phyloP scores from a whole-genome alignment of 176 grass and related monocot species.

The Poa annua region DNA sequence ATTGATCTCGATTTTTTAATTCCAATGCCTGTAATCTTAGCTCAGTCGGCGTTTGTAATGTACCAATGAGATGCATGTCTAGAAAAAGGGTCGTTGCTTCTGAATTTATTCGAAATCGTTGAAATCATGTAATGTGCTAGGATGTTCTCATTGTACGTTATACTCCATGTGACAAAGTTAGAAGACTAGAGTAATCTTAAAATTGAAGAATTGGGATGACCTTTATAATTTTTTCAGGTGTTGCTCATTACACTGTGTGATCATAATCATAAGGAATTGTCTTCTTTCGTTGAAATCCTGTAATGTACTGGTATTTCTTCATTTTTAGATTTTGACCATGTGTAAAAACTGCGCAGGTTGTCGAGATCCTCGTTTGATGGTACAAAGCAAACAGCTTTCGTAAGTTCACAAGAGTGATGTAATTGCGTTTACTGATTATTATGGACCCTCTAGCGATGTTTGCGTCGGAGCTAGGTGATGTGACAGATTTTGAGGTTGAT shows the following conservation, averaged over 20 bases:
- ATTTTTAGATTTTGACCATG: slow-evolving; percentile 17
- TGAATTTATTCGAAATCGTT: not conserved
- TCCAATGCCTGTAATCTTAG: not conserved
- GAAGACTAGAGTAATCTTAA: not conserved
- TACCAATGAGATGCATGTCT: not conserved
- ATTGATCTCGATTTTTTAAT: not conserved
- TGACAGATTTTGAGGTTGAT: slow-evolving; percentile 66
- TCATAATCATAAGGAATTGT: not conserved
- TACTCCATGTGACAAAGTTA: not conserved
- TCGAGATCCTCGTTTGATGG: slow-evolving; percentile 14
- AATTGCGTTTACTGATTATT: slow-evolving; percentile 20
- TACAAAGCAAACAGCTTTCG: not conserved
- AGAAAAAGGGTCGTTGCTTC: not conserved
- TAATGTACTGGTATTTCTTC: not conserved
- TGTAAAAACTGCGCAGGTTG: slow-evolving; percentile 30
- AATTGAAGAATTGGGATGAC: not conserved
- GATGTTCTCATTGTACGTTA: not conserved
- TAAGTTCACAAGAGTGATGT: not conserved
- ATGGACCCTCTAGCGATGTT: slow-evolving; percentile 63
- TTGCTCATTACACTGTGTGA: not conserved
- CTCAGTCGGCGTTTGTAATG: not conserved
- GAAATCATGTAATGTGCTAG: not conserved
- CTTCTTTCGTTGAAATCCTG: not conserved
- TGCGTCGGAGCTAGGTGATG: slow-evolving; percentile 52
- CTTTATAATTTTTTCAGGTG: not conserved